These are phyloP conservation scores for Candida palmyrensis DNA, from an alignment of 805 yeast species.

Conservation along the genomic window DNA sequence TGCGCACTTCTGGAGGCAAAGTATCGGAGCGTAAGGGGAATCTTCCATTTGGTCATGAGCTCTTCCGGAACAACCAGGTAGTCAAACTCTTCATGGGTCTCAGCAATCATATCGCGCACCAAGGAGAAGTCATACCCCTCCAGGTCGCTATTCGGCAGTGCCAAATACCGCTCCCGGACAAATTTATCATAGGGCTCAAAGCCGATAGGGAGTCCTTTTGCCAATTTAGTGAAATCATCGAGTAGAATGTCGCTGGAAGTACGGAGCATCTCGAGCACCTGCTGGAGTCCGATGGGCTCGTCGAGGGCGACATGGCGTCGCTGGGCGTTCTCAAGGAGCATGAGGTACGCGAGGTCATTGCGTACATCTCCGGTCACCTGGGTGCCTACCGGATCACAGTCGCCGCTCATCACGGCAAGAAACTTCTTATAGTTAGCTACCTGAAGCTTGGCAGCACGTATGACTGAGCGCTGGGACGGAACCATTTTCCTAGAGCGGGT, in stretches of 20 bases:
- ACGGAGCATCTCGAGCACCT: constrained; percentile 34
- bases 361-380: constrained; percentile 13
- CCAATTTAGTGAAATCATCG: constrained; percentile 41
- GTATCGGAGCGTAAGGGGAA: constrained; percentile 51
- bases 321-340: constrained; percentile 42
- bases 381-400: background rate
- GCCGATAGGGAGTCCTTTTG: constrained; percentile 42
- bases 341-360: constrained; percentile 29
- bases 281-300: constrained; percentile 39
- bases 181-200: constrained; percentile 35
- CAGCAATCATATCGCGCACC: background rate
- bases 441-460: constrained; percentile 50
- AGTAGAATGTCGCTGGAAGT: constrained; percentile 28
- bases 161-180: constrained; percentile 1
- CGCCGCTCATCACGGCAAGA: constrained; percentile 30
- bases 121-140: constrained; percentile 6
- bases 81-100: background rate
- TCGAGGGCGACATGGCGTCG: constrained; percentile 46
- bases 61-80: background rate
- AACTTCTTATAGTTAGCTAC: constrained; percentile 54
- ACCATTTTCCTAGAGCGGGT: constrained; percentile 42
- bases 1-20: constrained; percentile 54
- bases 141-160: no score
- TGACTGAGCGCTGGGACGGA: constrained; percentile 48
- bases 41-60: constrained; percentile 38